These are phyloP conservation scores for Venturia carpophila DNA, from an alignment of 2,329 filamentous ascomycete genomes.

Conservation along the genomic window DNA sequence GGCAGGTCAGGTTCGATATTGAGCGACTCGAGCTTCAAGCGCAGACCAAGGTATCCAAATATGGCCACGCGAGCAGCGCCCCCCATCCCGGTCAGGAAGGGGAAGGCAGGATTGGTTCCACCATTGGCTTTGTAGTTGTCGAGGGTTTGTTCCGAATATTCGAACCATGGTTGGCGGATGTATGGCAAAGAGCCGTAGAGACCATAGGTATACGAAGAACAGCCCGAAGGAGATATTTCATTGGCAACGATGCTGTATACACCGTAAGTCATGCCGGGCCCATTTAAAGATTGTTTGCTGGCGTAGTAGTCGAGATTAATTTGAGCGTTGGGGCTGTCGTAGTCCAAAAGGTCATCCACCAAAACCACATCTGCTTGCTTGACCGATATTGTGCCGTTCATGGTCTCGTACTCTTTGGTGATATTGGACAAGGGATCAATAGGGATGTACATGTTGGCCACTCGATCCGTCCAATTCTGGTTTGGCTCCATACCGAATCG, in stretches of 20 bases:
- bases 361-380: slow-evolving; percentile 67
- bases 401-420: slow-evolving; percentile 55
- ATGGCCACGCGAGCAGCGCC: slow-evolving; percentile 60
- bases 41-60: slow-evolving; percentile 60
- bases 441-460: slow-evolving; percentile 49
- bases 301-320: slow-evolving; percentile 62
- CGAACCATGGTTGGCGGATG: slow-evolving; percentile 58
- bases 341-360: slow-evolving; percentile 57
- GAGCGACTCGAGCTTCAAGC: slow-evolving; percentile 51
- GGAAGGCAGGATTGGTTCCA: slow-evolving; percentile 60
- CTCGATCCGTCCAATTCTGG: slow-evolving; percentile 50
- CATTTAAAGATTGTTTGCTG: slow-evolving; percentile 57
- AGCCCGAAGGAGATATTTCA: slow-evolving; percentile 57
- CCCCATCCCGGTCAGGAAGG: slow-evolving; percentile 63
- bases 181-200: slow-evolving; percentile 58
- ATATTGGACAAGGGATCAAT: slow-evolving; percentile 49
- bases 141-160: slow-evolving; percentile 61
- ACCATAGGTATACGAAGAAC: slow-evolving; percentile 60
- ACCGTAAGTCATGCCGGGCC: slow-evolving; percentile 66
- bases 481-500: slow-evolving; percentile 50
- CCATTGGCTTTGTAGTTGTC: slow-evolving; percentile 55
- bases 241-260: slow-evolving; percentile 62
- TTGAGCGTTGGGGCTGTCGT: slow-evolving; percentile 47
- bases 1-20: slow-evolving; percentile 58
- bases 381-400: slow-evolving; percentile 58